Evolutionary conservation across 2,329 filamentous ascomycete genomes (phyloP), one percentile per base, ranked within the genome.

Genomic region (Hypoxylon sp.): DNA sequence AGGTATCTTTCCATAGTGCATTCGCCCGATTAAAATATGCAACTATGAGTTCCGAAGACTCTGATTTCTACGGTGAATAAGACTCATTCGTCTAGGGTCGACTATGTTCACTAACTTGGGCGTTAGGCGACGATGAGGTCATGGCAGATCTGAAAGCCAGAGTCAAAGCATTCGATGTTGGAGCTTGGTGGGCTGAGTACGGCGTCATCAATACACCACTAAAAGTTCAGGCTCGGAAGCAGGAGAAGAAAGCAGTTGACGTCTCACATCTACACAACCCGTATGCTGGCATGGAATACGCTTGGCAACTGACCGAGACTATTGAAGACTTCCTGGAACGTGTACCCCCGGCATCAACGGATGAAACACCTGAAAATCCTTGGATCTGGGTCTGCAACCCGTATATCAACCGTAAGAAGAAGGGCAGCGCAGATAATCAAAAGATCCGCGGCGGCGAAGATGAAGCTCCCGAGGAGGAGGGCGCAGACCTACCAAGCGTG

Each of bases 361-460:
- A 75, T 2, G 67, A 71, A 3, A 70, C 68, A 1, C 63, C 63
- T 0, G 60, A 72, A 0, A 75, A 79, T 2, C 79, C 80, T 0
- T 94, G 89, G 88, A 90, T 96, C 36, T 91, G 81, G 74, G 81
- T 89, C 30, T 80, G 78, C 42, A 90, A 90, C 67, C 87, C 87
- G 0, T 79, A 80, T 63, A 75, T 74, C 53, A 64, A 67, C 3
- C 69, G 70, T 4, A 70, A 70, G 11, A 57, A 64, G 32, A 74
- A 68, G 49, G 54, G 49, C 5, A 60, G 64, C 19, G 67, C 68
- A 4, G 56, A 69, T 25, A 74, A 68, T 43, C 72, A 75, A 51
- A 49, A 53, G 9, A 68, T 75, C 44, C 72, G 66, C 30, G 77
- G 75, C 1, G 76, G 78, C 44, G 76, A 79, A 57, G 73, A 81